A percentile compares a stretch with the other conserved stretches of the same genome.
phyloP scores from a whole-genome alignment of 768 basidiomycete genomes.

The Paxillus ammoniavirescens region DNA sequence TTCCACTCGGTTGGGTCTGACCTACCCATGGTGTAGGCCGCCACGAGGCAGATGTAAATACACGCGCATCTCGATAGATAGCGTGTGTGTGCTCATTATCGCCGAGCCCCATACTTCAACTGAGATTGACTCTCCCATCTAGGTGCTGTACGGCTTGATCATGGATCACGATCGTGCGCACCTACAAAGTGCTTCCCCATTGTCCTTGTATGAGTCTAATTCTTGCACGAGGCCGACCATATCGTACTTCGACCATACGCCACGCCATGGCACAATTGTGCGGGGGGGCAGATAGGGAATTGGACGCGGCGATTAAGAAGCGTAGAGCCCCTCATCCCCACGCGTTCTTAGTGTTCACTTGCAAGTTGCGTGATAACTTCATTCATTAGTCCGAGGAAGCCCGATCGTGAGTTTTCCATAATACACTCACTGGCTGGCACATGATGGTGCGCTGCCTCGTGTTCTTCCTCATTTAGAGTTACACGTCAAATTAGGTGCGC shows the following conservation, averaged over 20 bases:
- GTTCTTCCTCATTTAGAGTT: conserved; percentile 8
- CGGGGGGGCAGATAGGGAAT: background rate
- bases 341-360: background rate
- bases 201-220: conserved; percentile 8
- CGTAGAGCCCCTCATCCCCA: background rate
- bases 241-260: too few relatives aligned
- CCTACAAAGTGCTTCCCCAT: conserved; percentile 14
- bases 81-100: conserved; percentile 12
- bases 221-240: background rate
- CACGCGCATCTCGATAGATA: background rate
- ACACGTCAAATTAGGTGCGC: conserved; percentile 7
- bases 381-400: conserved; percentile 12
- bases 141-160: background rate
- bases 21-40: conserved; percentile 12
- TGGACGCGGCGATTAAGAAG: background rate
- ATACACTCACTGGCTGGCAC: background rate
- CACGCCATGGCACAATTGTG: too few relatives aligned
- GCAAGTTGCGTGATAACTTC: background rate
- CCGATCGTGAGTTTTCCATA: conserved; percentile 1
- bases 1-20: conserved; percentile 11
- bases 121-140: conserved; percentile 16
- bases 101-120: conserved; percentile 10
- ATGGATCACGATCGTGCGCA: background rate
- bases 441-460: conserved; percentile 16
- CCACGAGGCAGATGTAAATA: conserved; percentile 16